phyloP scores from a whole-genome alignment of 2,329 filamentous ascomycete species.

The Pyrenochaeta sp. region DNA sequence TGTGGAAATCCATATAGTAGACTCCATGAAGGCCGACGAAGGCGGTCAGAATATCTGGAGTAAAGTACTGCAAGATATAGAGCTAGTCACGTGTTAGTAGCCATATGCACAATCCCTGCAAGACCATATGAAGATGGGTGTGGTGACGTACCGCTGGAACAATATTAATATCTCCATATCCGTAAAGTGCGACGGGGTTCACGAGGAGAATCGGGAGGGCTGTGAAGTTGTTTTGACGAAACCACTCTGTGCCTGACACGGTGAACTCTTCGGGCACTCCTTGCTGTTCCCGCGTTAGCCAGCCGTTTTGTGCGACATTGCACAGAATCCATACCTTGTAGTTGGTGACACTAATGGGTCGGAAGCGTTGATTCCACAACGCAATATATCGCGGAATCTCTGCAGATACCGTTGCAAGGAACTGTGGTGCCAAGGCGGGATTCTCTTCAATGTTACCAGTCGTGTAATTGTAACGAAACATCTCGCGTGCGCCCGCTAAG shows the following conservation, averaged over 20 bases:
- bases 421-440: constrained; percentile 30
- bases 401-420: constrained; percentile 33
- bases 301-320: constrained; percentile 13
- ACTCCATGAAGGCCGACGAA: constrained; percentile 48
- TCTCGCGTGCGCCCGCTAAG: constrained; percentile 42
- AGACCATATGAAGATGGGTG: constrained; percentile 12
- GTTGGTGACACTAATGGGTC: constrained; percentile 40
- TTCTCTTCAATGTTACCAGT: constrained; percentile 36
- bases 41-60: constrained; percentile 48
- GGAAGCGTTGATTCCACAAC: constrained; percentile 45
- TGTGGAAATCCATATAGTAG: constrained; percentile 51
- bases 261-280: constrained; percentile 47
- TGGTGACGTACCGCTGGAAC: constrained; percentile 49
- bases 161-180: constrained; percentile 49
- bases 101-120: constrained; percentile 34
- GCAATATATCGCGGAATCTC: constrained; percentile 46
- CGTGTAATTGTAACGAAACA: constrained; percentile 47
- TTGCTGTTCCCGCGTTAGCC: constrained; percentile 39
- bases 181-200: constrained; percentile 48
- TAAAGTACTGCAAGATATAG: constrained; percentile 51
- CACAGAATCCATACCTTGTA: constrained; percentile 43
- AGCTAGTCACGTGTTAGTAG: constrained; percentile 44
- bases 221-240: constrained; percentile 47
- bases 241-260: constrained; percentile 47
- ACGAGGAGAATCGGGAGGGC: constrained; percentile 45